Evolutionary conservation across 352 stramenopile genomes (phyloP).

Genomic region (Pythium coloratum): DNA sequence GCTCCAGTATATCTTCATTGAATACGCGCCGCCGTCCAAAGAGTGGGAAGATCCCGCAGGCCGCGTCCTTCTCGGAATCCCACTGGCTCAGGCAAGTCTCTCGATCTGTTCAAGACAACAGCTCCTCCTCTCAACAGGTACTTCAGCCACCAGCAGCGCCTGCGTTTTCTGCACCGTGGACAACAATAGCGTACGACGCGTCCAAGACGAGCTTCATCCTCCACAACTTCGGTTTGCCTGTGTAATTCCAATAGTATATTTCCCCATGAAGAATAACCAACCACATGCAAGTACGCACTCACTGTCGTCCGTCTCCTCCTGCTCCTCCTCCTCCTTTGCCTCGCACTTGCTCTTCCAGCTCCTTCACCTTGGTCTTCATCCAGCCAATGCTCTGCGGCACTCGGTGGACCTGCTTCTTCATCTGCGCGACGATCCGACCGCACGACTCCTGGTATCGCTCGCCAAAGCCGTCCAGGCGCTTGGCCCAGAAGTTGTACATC

Average conservation of each 20-base stretch:
- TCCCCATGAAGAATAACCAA: neutral
- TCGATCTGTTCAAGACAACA: neutral
- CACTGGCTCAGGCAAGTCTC: slow-evolving; percentile 4
- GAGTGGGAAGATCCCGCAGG: slow-evolving; percentile 7
- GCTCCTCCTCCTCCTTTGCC: slow-evolving; percentile 2
- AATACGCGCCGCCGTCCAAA: neutral
- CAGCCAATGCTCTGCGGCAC: slow-evolving; percentile 21
- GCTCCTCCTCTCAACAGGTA: neutral
- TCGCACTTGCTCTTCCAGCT: slow-evolving; percentile 24
- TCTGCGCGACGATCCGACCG: slow-evolving; percentile 52
- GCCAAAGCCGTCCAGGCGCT: slow-evolving; percentile 61
- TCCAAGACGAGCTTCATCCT: slow-evolving; percentile 46
- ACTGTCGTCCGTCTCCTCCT: neutral
- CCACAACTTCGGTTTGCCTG: slow-evolving; percentile 37
- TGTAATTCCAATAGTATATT: slow-evolving; percentile 11
- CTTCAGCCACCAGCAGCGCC: neutral
- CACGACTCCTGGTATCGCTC: slow-evolving; percentile 75
- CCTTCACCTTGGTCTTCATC: slow-evolving; percentile 22
- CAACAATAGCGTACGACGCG: slow-evolving; percentile 34
- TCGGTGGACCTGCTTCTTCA: slow-evolving; percentile 52
- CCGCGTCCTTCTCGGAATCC: slow-evolving; percentile 17
- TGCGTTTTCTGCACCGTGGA: slow-evolving; percentile 32
- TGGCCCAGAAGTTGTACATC: slow-evolving; percentile 77
- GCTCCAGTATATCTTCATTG: neutral
- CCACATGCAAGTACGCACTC: neutral